phyloP scores from a whole-genome alignment of 2,329 filamentous ascomycete genomes.

The Pseudocercospora musae region DNA sequence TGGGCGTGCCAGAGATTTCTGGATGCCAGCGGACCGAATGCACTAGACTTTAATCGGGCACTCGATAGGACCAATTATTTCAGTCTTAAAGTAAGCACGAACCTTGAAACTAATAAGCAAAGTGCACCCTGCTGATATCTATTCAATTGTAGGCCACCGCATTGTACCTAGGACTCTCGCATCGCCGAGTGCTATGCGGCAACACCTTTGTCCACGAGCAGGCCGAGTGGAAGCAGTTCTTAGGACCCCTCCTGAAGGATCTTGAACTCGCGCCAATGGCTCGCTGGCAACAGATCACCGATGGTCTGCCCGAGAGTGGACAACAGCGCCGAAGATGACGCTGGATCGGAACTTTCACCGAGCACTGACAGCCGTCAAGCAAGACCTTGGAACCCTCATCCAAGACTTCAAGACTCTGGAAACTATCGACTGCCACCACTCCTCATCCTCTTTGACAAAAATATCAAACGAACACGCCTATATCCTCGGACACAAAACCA shows the following conservation, averaged over 20 bases:
- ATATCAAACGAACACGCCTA: background rate
- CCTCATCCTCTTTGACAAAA: background rate
- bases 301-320: background rate
- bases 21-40: background rate
- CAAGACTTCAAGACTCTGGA: background rate
- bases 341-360: background rate
- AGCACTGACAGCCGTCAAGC: background rate
- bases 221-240: background rate
- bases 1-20: background rate
- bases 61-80: background rate
- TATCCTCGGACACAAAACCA: too few relatives aligned
- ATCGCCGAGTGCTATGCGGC: background rate
- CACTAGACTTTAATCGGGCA: background rate
- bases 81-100: background rate
- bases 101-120: background rate
- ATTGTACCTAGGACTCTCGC: background rate
- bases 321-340: background rate
- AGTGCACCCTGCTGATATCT: background rate
- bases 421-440: background rate
- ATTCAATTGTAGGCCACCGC: background rate
- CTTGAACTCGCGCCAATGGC: background rate
- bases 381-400: background rate
- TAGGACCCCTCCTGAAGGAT: background rate
- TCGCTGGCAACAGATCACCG: background rate
- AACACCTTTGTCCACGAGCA: background rate